Evolutionary conservation across 768 basidiomycete genomes (phyloP).

Genomic region (Podaxis rugospora): DNA sequence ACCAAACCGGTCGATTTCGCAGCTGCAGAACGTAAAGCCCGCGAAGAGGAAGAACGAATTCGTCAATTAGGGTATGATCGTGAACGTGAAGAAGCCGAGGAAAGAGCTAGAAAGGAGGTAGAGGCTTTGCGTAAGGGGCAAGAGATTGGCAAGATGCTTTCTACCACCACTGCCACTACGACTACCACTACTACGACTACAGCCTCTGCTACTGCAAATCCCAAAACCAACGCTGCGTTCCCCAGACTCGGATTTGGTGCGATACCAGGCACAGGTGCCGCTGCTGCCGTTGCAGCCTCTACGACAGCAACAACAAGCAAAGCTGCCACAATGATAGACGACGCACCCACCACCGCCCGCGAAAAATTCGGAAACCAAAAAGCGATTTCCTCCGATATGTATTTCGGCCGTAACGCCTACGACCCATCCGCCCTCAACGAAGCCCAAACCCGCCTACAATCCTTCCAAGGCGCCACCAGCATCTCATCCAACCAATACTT

Average conservation of each 20-base stretch:
- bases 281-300: constrained; percentile 42
- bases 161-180: constrained; percentile 20
- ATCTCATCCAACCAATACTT: constrained; percentile 98
- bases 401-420: constrained; percentile 86
- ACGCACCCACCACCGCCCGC: constrained; percentile 74
- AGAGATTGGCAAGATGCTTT: constrained; percentile 31
- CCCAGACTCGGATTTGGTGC: constrained; percentile 82
- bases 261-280: constrained; percentile 59
- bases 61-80: constrained; percentile 91
- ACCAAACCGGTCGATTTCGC: constrained; percentile 88
- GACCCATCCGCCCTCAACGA: constrained; percentile 69
- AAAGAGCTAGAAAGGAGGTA: constrained; percentile 60
- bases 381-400: constrained; percentile 97
- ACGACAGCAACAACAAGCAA: constrained; percentile 29
- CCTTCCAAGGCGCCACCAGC: constrained; percentile 87
- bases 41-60: constrained; percentile 89
- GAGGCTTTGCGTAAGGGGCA: constrained; percentile 39
- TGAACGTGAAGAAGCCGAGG: constrained; percentile 79
- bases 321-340: constrained; percentile 34
- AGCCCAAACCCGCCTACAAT: constrained; percentile 75
- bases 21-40: constrained; percentile 85
- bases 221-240: constrained; percentile 41
- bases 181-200: constrained; percentile 10
- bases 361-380: constrained; percentile 92
- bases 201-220: constrained; percentile 16